A percentile compares a stretch with the other conserved stretches of the same genome.
Evolutionary conservation across 805 yeast genomes (phyloP).

Genomic region (Starmerella vitae): DNA sequence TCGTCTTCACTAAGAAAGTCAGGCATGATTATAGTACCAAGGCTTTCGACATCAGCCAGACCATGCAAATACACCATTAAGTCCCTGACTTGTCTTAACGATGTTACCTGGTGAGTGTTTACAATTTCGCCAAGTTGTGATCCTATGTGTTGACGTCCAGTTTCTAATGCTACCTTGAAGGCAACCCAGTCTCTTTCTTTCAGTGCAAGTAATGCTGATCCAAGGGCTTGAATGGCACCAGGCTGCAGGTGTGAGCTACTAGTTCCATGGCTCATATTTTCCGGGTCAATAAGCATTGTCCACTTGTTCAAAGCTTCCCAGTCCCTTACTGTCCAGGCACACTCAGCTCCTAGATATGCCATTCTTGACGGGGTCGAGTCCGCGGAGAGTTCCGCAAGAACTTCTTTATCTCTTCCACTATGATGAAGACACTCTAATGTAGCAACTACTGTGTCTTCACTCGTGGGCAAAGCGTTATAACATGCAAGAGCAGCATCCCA

Average conservation of each 20-base stretch:
- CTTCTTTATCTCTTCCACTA: slow-evolving; percentile 61
- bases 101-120: slow-evolving; percentile 29
- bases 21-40: slow-evolving; percentile 23
- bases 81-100: slow-evolving; percentile 34
- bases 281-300: slow-evolving; percentile 29
- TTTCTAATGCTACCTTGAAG: slow-evolving; percentile 33
- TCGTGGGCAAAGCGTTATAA: slow-evolving; percentile 40
- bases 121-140: slow-evolving; percentile 37
- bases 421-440: slow-evolving; percentile 58
- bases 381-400: slow-evolving; percentile 36
- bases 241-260: slow-evolving; percentile 9
- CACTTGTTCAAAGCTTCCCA: slow-evolving; percentile 25
- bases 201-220: slow-evolving; percentile 44
- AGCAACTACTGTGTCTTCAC: slow-evolving; percentile 31
- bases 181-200: slow-evolving; percentile 26
- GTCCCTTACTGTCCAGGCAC: slow-evolving; percentile 56
- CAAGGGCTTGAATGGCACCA: slow-evolving; percentile 24
- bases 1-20: slow-evolving; percentile 2
- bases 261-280: not conserved
- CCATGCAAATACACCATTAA: slow-evolving; percentile 45
- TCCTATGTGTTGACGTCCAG: slow-evolving; percentile 49
- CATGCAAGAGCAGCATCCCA: slow-evolving; percentile 85
- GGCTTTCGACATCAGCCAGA: slow-evolving; percentile 40
- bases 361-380: slow-evolving; percentile 20
- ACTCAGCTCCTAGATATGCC: slow-evolving; percentile 53